Conservation (phyloP, 164 flowering plant species). For the grape (Vitis vinifera) region DNA sequence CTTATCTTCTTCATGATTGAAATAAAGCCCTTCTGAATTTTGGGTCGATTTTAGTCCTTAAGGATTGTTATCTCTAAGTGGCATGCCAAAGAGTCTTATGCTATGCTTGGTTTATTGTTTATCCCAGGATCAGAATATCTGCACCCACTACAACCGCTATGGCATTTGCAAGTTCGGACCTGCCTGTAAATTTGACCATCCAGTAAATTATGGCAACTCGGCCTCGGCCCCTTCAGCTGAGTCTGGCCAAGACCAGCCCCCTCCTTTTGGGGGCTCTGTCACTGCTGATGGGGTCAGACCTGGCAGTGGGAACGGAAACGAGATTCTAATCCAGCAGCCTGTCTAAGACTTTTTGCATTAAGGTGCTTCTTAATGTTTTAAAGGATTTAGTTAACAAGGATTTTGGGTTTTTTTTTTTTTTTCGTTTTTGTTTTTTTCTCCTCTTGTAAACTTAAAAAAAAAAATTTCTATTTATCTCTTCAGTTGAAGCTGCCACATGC, state of each 20-base stretch:
- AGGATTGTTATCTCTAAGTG: no score
- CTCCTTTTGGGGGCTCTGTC: constrained; percentile 13
- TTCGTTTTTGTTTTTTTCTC: neutral
- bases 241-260: constrained; percentile 21
- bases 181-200: constrained; percentile 74
- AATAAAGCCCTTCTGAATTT: no score
- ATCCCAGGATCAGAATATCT: constrained; percentile 61
- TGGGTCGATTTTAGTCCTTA: no score
- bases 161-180: constrained; percentile 89
- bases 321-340: constrained; percentile 24
- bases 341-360: constrained; percentile 14
- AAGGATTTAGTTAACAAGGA: constrained; percentile 6
- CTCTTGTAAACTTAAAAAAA: no score
- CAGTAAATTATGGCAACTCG: constrained; percentile 27
- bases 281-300: constrained; percentile 13
- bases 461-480: neutral
- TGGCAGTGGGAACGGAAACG: constrained; percentile 20
- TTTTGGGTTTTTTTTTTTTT: neutral
- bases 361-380: no score
- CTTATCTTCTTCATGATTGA: neutral
- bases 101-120: constrained; percentile 1
- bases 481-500: constrained; percentile 16
- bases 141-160: constrained; percentile 63
- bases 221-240: constrained; percentile 13
- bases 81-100: no score